Evolutionary conservation across 306 rosid genomes (phyloP), one percentile per base, ranked within the genome.

Genomic region (Vigna mungo): DNA sequence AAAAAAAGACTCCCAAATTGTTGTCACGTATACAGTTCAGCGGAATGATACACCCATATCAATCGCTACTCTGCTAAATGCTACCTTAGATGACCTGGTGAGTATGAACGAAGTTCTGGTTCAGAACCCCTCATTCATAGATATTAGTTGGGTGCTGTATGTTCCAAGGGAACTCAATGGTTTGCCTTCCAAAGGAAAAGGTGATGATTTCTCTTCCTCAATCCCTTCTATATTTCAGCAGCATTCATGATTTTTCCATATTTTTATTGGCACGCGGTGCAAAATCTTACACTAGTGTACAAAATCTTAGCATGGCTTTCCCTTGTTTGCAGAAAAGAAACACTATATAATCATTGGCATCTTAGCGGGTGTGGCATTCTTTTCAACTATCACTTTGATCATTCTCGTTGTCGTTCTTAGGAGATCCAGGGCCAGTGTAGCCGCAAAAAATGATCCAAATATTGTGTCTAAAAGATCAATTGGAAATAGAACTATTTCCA

Each of bases 11-110:
- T 84, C 96, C 9, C 82, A 85, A 65, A 86, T 86, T 76, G 92
- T 92, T 66, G 96, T 86, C 48, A 90, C 94, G 1, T 94, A 92
- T 59, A 89, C 96, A 21, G 94, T 91, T 30, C 89, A 90, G 80
- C 11, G 34, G 0, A 56, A 21, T 17, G 97, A 94, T 59, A 92
- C 92, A 7, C 46, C 85, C 4, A 23, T 78, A 3, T 74, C 51
- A 21, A 90, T 92, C 56, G 90, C 89, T 43, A 7, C 2, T 37
- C 21, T 69, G 52, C 72, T 94, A 9, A 82, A 82, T 72, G 84
- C 93, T n/a, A 77, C 62, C 5, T 15, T 73, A 14, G 73, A 34
- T 68, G 84, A 72, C 68, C 75, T 87, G 46, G 70, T 53, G 77
- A 41, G 43, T 14, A 46, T 87, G 85, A 94, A 94, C 62, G 8